These are phyloP conservation scores for Penicillium samsonianum DNA, from an alignment of 495 filamentous ascomycete genomes.

Conservation along the genomic window DNA sequence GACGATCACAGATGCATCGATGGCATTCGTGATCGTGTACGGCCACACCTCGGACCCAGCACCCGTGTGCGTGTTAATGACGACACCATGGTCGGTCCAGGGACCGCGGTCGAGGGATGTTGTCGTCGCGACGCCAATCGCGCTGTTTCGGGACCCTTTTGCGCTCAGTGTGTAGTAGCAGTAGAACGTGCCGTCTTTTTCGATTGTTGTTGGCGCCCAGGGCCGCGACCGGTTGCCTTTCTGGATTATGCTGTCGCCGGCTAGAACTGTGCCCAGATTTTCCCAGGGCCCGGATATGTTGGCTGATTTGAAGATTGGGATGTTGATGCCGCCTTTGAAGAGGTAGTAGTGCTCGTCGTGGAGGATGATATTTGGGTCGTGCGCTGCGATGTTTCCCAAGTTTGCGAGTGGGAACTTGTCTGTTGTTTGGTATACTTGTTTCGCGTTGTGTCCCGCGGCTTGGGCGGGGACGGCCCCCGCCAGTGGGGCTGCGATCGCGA, in stretches of 20 bases:
- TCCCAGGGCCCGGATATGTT: conserved; percentile 46
- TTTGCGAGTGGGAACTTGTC: conserved; percentile 37
- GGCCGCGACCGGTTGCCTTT: conserved; percentile 38
- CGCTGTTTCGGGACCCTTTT: conserved; percentile 62
- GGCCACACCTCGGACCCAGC: conserved; percentile 49
- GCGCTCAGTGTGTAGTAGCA: conserved; percentile 70
- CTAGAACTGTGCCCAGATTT: conserved; percentile 40
- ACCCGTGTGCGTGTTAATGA: conserved; percentile 42
- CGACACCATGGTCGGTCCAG: conserved; percentile 56
- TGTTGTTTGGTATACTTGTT: conserved; percentile 35
- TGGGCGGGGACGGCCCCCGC: conserved; percentile 20
- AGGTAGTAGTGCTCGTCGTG: conserved; percentile 40
- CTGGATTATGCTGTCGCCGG: conserved; percentile 39
- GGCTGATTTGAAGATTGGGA: conserved; percentile 37
- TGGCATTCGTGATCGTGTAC: conserved; percentile 64
- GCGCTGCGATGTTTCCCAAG: conserved; percentile 34
- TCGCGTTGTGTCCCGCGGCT: conserved; percentile 2
- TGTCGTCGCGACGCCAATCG: conserved; percentile 72
- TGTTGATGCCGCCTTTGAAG: conserved; percentile 37
- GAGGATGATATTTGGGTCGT: conserved; percentile 45
- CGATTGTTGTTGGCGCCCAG: conserved; percentile 65
- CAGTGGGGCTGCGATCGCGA: conserved; percentile 7
- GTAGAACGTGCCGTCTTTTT: conserved; percentile 61
- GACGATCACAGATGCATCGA: conserved; percentile 64
- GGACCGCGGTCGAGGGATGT: conserved; percentile 53